Evolutionary conservation across 139 green algal genomes (phyloP).

Genomic region (Eudorina sp.): DNA sequence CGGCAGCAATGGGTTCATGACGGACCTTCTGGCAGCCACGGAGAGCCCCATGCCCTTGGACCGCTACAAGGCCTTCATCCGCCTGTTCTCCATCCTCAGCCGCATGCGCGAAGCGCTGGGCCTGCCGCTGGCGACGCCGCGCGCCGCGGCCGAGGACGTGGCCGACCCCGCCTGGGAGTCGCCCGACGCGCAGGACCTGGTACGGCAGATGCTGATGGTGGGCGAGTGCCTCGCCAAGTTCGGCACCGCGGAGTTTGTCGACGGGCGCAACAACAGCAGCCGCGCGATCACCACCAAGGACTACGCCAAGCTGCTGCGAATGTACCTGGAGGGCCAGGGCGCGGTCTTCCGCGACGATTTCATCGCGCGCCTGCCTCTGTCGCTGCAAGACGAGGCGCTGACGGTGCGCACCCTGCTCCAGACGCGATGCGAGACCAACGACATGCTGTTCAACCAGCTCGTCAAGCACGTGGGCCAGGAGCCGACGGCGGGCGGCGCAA

Average conservation of each 20-base stretch:
- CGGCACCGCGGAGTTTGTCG: slow-evolving; percentile 48
- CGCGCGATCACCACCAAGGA: slow-evolving; percentile 61
- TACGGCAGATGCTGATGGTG: slow-evolving; percentile 36
- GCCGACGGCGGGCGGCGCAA: slow-evolving; percentile 6
- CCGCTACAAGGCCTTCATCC: slow-evolving; percentile 44
- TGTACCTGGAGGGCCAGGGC: slow-evolving; percentile 37
- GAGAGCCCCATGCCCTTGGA: slow-evolving; percentile 43
- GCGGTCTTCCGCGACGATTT: slow-evolving; percentile 50
- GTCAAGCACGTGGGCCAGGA: slow-evolving; percentile 56
- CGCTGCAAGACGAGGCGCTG: slow-evolving; percentile 50
- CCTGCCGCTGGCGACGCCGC: neutral
- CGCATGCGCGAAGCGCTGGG: neutral
- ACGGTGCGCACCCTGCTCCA: slow-evolving; percentile 51
- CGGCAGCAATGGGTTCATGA: slow-evolving; percentile 28
- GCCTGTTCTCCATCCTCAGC: slow-evolving; percentile 14
- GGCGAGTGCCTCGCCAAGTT: slow-evolving; percentile 57
- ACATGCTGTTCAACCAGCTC: slow-evolving; percentile 52
- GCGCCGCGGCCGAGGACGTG: neutral
- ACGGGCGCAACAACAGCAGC: slow-evolving; percentile 50
- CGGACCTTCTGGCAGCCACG: slow-evolving; percentile 18
- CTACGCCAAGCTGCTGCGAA: slow-evolving; percentile 56
- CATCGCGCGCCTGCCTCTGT: slow-evolving; percentile 45
- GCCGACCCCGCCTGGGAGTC: slow-evolving; percentile 17
- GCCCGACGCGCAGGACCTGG: slow-evolving; percentile 25
- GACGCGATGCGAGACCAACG: slow-evolving; percentile 56